Base-by-base conservation (phyloP, 2,329 filamentous ascomycete genomes). In the Alternaria metachromatica region DNA sequence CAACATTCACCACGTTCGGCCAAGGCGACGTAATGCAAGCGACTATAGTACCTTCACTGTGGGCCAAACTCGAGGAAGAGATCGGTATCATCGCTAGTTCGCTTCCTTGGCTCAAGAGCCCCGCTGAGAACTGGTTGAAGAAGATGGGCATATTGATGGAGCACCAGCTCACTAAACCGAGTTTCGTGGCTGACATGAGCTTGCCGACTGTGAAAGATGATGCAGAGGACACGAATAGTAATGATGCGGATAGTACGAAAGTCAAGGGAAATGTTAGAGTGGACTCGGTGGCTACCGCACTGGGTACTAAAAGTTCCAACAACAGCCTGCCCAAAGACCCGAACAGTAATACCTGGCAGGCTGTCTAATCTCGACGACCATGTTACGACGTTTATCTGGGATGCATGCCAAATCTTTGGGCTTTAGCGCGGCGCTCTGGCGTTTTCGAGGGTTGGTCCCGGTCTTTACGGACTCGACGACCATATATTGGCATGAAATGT, bases 11-110 rank as follows among this genome's bases (percentile, higher is more conserved):
- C 10, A 28, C 53, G 6, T 70, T 73, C 20, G 69, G 70, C 7
- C 62, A 71, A 30, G 73, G 74, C 26, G 74, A 76, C 45, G 62
- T 66, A 5, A 68, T 75, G 60, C 73, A 76, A 60, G 69, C 57
- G 1, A 73, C 73, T 18, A 69, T 76, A 21, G 46, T 64, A 45
- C 70, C 73, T 13, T 75, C 72, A 9, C 58, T 71, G 37, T 70
- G 64, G 60, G 68, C 73, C 20, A 76, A 74, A 49, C 43, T 76
- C 2, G 74, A 76, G 62, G 72, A 76, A 37, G 48, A 69, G 4
- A 67, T 72, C 12, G 72, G 72, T 15, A 75, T 76, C n/a, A 75
- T 76, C 49, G 74, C 71, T 21, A 62, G 66, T 11, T 75, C 70
- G 26, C 48, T 74, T 18, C 69, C 74, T 6, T 70, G 67, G 46